phyloP scores from a whole-genome alignment of 345 rosid species.

The Boechera divaricarpa region DNA sequence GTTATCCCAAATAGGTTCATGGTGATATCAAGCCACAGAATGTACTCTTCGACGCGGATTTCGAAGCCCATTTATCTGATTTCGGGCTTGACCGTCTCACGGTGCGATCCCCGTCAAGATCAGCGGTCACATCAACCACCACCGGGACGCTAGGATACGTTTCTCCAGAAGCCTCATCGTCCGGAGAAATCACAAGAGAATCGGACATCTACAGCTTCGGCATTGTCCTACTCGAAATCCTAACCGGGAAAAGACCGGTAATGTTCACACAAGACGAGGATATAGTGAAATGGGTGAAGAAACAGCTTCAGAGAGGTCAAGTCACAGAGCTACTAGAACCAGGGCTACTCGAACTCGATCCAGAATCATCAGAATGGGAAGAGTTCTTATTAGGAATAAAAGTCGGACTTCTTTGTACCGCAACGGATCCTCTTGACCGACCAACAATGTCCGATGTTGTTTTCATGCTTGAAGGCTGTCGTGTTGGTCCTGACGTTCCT shows the following conservation, averaged over 20 bases:
- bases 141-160: slow-evolving; percentile 83
- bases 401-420: slow-evolving; percentile 93
- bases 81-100: slow-evolving; percentile 78
- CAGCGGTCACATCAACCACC: slow-evolving; percentile 66
- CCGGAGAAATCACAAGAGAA: slow-evolving; percentile 71
- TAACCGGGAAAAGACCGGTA: slow-evolving; percentile 89
- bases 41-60: slow-evolving; percentile 93
- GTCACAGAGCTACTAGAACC: slow-evolving; percentile 85
- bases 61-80: slow-evolving; percentile 93
- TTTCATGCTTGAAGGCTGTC: slow-evolving; percentile 99
- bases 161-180: slow-evolving; percentile 71
- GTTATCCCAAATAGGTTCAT: slow-evolving; percentile 49
- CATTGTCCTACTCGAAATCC: slow-evolving; percentile 79
- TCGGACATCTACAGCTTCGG: slow-evolving; percentile 97
- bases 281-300: slow-evolving; percentile 98
- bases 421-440: slow-evolving; percentile 83
- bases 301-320: slow-evolving; percentile 88
- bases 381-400: slow-evolving; percentile 91
- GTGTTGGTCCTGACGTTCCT: slow-evolving; percentile 84
- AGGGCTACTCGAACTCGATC: slow-evolving; percentile 89
- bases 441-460: slow-evolving; percentile 89
- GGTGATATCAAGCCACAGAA: slow-evolving; percentile 94
- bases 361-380: slow-evolving; percentile 99
- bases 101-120: slow-evolving; percentile 55
- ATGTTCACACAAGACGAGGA: slow-evolving; percentile 96